Percentiles rank a stretch among this genome's conserved stretches.
Conservation (phyloP, 192 early-diverging fungal species). For the Phycomyces nitens region DNA sequence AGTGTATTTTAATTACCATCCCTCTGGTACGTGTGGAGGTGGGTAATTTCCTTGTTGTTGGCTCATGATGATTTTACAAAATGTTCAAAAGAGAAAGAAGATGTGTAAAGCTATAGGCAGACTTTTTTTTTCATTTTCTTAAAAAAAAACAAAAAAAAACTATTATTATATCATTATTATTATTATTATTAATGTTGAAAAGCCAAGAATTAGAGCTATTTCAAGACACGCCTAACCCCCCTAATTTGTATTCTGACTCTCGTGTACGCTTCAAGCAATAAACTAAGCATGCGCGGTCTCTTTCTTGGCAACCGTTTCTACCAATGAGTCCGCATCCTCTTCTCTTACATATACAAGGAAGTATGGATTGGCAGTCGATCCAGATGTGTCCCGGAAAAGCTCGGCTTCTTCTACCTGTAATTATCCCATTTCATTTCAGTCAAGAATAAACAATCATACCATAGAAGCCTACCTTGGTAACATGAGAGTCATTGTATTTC, state of each 20-base stretch:
- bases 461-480: constrained; percentile 58
- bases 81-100: neutral
- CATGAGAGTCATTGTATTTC: constrained; percentile 72
- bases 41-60: neutral
- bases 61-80: constrained; percentile 9
- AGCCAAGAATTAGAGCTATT: neutral
- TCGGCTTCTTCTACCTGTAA: constrained; percentile 47
- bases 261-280: no score
- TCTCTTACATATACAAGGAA: constrained; percentile 63
- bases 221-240: neutral
- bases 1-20: constrained; percentile 20
- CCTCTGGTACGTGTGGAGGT: constrained; percentile 14
- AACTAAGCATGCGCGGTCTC: neutral
- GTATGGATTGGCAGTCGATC: constrained; percentile 63
- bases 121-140: neutral
- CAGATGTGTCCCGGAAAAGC: constrained; percentile 52
- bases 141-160: neutral
- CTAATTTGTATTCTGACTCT: no score
- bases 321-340: neutral
- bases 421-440: no score
- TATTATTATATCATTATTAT: neutral
- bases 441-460: no score
- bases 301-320: constrained; percentile 20
- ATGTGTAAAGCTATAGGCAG: neutral
- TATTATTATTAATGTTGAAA: neutral